A percentile compares a stretch with the other conserved stretches of the same genome.
Evolutionary conservation across 768 basidiomycete genomes (phyloP).

Genomic region (Leccinum longicurvipes): DNA sequence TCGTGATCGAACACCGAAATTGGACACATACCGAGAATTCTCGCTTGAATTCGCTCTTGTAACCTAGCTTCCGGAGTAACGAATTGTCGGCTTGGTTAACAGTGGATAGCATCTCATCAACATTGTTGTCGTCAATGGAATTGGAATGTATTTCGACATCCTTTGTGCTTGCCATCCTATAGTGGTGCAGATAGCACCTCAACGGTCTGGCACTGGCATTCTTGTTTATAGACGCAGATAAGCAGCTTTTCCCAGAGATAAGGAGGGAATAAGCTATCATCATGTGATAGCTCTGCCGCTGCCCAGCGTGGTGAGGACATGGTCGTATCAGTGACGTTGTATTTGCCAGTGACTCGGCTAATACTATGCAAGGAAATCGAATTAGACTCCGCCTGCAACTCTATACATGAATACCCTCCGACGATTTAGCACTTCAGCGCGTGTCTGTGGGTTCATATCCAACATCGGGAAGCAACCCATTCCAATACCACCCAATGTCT

Average conservation of each 20-base stretch:
- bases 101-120: background rate
- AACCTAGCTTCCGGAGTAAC: conserved; percentile 21
- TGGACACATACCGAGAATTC: conserved; percentile 20
- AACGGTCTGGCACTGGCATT: background rate
- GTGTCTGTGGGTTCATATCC: conserved; percentile 47
- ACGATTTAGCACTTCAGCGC: conserved; percentile 49
- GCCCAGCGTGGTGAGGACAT: background rate
- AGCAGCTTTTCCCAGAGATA: background rate
- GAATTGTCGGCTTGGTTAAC: conserved; percentile 18
- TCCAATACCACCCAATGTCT: conserved; percentile 48
- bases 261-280: background rate
- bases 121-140: background rate
- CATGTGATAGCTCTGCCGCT: background rate
- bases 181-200: background rate
- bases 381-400: background rate
- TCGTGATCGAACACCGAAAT: background rate
- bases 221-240: background rate
- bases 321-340: background rate
- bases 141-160: background rate
- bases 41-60: conserved; percentile 26
- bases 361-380: too few relatives aligned
- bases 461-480: conserved; percentile 63
- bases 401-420: conserved; percentile 25
- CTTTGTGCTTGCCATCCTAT: background rate
- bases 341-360: background rate